Conservation (phyloP, 257 asterid species). For the Misopates orontium region DNA sequence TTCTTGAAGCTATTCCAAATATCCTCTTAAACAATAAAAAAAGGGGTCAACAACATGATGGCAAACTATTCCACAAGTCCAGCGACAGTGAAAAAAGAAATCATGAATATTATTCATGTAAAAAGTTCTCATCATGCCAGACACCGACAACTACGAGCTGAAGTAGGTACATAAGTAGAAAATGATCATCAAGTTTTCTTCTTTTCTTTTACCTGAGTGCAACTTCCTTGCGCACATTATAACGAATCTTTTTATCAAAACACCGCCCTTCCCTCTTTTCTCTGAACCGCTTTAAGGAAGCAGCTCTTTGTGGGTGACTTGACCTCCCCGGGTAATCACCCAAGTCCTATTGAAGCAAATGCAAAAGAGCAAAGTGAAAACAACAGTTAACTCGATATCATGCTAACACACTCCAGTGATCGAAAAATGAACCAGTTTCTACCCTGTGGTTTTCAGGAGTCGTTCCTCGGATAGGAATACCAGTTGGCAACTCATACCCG, state of each 20-base stretch:
- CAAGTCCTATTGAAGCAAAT: slow-evolving; percentile 45
- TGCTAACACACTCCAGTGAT: neutral
- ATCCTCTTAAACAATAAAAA: neutral
- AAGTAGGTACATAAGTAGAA: neutral
- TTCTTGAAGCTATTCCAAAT: neutral
- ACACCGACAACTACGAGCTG: neutral
- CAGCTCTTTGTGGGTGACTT: slow-evolving; percentile 88
- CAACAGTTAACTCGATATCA: slow-evolving; percentile 5
- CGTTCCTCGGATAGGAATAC: slow-evolving; percentile 64
- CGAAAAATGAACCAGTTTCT: slow-evolving; percentile 23
- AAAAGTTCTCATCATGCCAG: neutral
- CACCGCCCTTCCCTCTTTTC: slow-evolving; percentile 95
- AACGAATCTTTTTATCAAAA: slow-evolving; percentile 91
- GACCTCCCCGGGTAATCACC: slow-evolving; percentile 74
- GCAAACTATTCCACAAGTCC: neutral
- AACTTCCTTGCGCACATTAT: slow-evolving; percentile 95
- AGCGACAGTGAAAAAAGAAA: neutral
- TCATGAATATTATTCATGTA: neutral
- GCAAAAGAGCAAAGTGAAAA: slow-evolving; percentile 18
- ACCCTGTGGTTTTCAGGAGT: slow-evolving; percentile 71
- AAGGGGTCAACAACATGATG: neutral
- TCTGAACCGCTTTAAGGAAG: slow-evolving; percentile 86
- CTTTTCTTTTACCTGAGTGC: slow-evolving; percentile 71
- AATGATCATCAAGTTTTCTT: neutral
- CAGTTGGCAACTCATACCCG: slow-evolving; percentile 77